Evolutionary conservation across 2,329 filamentous ascomycete genomes (phyloP).

Genomic region (Malbranchea zuffiana): DNA sequence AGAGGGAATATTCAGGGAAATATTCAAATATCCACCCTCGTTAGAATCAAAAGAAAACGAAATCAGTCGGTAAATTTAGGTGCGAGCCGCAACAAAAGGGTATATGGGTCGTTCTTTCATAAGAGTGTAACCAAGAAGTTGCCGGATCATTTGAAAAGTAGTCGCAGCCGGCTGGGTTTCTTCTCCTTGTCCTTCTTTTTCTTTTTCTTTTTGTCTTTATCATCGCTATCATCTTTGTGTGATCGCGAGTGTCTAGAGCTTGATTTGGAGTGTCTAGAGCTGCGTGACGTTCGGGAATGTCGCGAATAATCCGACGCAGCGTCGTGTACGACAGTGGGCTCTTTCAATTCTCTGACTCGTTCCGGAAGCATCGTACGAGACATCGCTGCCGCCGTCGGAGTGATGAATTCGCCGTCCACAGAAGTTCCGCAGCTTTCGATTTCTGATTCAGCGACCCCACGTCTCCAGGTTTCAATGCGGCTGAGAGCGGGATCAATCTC

Average conservation of each 20-base stretch:
- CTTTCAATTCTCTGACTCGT: conserved; percentile 22
- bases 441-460: conserved; percentile 51
- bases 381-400: conserved; percentile 44
- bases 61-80: too few relatives aligned
- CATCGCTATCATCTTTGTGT: conserved; percentile 3
- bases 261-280: conserved; percentile 8
- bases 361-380: conserved; percentile 29
- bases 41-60: too few relatives aligned
- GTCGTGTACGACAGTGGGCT: conserved; percentile 3
- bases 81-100: too few relatives aligned
- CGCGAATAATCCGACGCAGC: conserved; percentile 8
- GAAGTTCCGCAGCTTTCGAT: conserved; percentile 46
- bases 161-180: conserved; percentile 10
- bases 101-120: not conserved
- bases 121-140: not conserved
- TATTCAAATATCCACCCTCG: too few relatives aligned
- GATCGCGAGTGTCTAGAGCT: conserved; percentile 8
- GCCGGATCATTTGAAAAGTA: conserved; percentile 8
- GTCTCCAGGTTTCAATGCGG: conserved; percentile 51
- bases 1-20: too few relatives aligned
- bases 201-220: conserved; percentile 10
- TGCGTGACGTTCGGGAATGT: conserved; percentile 11
- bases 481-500: conserved; percentile 42
- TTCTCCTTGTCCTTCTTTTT: conserved; percentile 13
- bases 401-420: conserved; percentile 56